Evolutionary conservation across 2,329 filamentous ascomycete genomes (phyloP), one percentile per base, ranked within the genome.

Genomic region (Zymoseptoria ardabiliae): DNA sequence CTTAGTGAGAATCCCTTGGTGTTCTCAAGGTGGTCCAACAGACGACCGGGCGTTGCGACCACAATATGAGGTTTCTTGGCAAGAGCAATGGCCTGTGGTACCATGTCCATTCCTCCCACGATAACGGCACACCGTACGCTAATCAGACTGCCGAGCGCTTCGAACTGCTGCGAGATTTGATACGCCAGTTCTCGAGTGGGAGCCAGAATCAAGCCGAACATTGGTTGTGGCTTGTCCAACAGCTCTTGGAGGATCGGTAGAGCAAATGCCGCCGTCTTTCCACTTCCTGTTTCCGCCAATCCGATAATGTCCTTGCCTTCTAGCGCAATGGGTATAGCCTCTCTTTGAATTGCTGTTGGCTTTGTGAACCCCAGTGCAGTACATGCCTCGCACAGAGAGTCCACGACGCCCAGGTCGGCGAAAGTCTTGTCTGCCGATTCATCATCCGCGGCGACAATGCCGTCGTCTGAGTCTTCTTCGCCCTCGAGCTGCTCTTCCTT

Each of bases 41-140:
- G 78, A 58, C 93, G 85, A 56, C 92, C 93, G 0, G 93, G 93
- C 0, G 93, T 97, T 0, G 93, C 93, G 48, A 97, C 92, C 21
- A 97, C 80, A 22, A 99, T 87, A 70, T 99, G 94, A 7, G 94
- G 94, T 68, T 93, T 93, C 81, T 96, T 97, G n/a, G 89, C 91
- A 0, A 99, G 82, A 0, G 92, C 89, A 64, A 99, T 95, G 1
- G 89, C 77, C 73, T 99, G 94, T 0, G 90, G 84, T 0, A 97
- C 89, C 90, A 97, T 97, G 65, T 97, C 93, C 81, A 97, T 86
- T 50, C 94, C 94, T 68, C 94, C 94, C 1, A 97, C 90, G 5
- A 74, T 59, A 50, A 99, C 85, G 6, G 90, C 87, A 69, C 86
- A 91, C 69, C 91, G 85, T 45, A 97, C 88, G n/a, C 86, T 88